Percentiles rank a stretch among this genome's conserved stretches.
Conservation (phyloP, 1,284 basidiomycete genomes). For the Sporisorium reilianum region DNA sequence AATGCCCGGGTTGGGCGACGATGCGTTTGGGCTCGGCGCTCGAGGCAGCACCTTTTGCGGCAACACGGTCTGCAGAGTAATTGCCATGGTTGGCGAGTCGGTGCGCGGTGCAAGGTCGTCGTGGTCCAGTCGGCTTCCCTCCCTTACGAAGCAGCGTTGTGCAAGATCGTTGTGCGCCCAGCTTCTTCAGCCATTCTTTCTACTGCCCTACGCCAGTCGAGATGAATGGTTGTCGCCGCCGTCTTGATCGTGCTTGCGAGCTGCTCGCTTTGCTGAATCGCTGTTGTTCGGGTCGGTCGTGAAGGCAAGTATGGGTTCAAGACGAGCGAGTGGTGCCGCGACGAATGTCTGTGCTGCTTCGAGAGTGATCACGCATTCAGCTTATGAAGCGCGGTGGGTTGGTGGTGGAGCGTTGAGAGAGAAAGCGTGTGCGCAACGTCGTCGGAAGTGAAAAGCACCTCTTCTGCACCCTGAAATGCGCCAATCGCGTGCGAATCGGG, state of each 20-base stretch:
- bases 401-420: not conserved
- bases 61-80: slow-evolving; percentile 39
- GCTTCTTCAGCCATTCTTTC: slow-evolving; percentile 9
- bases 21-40: slow-evolving; percentile 35
- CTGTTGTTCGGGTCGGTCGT: not conserved
- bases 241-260: not conserved
- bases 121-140: not conserved
- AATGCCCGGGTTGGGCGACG: slow-evolving; percentile 41
- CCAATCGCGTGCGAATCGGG: slow-evolving; percentile 17
- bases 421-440: not conserved
- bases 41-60: slow-evolving; percentile 41
- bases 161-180: not conserved
- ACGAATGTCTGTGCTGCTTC: too few relatives aligned
- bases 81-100: slow-evolving; percentile 20
- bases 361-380: not conserved
- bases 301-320: too few relatives aligned
- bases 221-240: not conserved
- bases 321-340: too few relatives aligned
- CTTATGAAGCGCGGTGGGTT: not conserved
- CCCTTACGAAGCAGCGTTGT: not conserved
- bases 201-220: not conserved
- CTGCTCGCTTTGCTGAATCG: not conserved
- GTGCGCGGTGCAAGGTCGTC: not conserved
- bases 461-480: slow-evolving; percentile 12
- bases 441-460: not conserved